Evolutionary conservation across 2,329 filamentous ascomycete species (phyloP).

Genomic region (Neopestalotiopsis sp.): DNA sequence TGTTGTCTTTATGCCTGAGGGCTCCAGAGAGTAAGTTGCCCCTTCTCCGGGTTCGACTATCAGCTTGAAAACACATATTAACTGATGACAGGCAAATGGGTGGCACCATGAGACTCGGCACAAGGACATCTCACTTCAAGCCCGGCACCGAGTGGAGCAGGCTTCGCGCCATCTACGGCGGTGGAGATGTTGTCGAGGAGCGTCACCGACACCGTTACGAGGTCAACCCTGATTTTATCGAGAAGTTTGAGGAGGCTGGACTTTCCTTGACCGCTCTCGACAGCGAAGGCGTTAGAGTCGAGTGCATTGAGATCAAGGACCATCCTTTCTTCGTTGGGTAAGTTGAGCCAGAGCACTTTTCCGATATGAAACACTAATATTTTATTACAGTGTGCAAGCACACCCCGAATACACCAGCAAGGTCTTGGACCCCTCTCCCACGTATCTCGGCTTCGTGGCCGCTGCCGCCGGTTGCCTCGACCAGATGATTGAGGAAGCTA

Average conservation of each 20-base stretch:
- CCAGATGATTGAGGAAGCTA: slow-evolving; percentile 22
- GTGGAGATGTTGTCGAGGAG: slow-evolving; percentile 63
- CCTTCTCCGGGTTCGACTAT: slow-evolving; percentile 27
- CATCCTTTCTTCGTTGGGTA: slow-evolving; percentile 77
- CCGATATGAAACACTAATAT: slow-evolving; percentile 5
- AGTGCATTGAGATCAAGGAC: slow-evolving; percentile 80
- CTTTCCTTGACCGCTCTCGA: slow-evolving; percentile 82
- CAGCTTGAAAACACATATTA: slow-evolving; percentile 41
- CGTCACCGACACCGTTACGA: slow-evolving; percentile 90
- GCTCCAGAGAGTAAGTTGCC: slow-evolving; percentile 6
- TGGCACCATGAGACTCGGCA: slow-evolving; percentile 85
- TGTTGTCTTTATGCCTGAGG: slow-evolving; percentile 91
- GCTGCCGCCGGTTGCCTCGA: slow-evolving; percentile 73
- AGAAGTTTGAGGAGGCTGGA: slow-evolving; percentile 69
- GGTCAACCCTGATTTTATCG: slow-evolving; percentile 81
- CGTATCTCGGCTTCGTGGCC: slow-evolving; percentile 85
- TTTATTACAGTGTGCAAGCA: slow-evolving; percentile 69
- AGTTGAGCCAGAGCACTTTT: not conserved
- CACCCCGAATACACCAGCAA: slow-evolving; percentile 85
- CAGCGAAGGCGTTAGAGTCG: slow-evolving; percentile 78
- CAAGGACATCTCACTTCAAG: slow-evolving; percentile 78
- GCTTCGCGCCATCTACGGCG: slow-evolving; percentile 76
- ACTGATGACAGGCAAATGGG: slow-evolving; percentile 54
- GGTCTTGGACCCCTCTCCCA: slow-evolving; percentile 74
- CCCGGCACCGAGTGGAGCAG: slow-evolving; percentile 77